Conservation (phyloP, 2,329 filamentous ascomycete genomes). For the Penicillium sp. region DNA sequence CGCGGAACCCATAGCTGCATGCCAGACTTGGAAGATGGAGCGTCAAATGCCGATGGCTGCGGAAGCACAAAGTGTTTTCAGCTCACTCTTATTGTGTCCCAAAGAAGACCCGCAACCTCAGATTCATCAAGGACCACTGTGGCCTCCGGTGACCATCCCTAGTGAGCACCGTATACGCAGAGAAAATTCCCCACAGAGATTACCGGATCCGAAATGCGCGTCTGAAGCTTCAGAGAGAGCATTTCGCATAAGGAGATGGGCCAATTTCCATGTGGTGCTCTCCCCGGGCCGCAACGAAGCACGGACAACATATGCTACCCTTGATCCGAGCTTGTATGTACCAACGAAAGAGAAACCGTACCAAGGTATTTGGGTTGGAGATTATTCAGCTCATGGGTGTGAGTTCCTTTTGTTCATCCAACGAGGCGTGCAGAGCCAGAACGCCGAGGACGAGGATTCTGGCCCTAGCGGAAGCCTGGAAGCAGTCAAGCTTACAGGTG, state of each 20-base stretch:
- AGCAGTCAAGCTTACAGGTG: slow-evolving; percentile 88
- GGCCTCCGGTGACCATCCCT: slow-evolving; percentile 75
- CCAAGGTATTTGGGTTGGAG: slow-evolving; percentile 88
- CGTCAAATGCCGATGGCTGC: slow-evolving; percentile 57
- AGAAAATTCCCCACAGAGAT: slow-evolving; percentile 34
- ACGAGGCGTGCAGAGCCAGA: slow-evolving; percentile 45
- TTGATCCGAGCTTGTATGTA: slow-evolving; percentile 74
- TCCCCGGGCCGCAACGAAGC: slow-evolving; percentile 42
- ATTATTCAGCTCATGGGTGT: slow-evolving; percentile 84
- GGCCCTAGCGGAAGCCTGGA: slow-evolving; percentile 69
- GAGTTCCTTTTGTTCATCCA: slow-evolving; percentile 86
- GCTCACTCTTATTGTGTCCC: slow-evolving; percentile 67
- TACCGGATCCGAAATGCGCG: slow-evolving; percentile 45
- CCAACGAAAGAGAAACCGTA: slow-evolving; percentile 79
- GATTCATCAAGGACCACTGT: slow-evolving; percentile 58
- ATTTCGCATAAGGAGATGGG: slow-evolving; percentile 76
- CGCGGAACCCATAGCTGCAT: slow-evolving; percentile 23
- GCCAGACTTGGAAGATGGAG: slow-evolving; percentile 35
- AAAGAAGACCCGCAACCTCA: slow-evolving; percentile 40
- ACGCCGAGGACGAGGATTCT: slow-evolving; percentile 34
- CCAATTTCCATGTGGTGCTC: slow-evolving; percentile 58
- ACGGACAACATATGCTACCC: slow-evolving; percentile 67
- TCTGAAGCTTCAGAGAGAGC: slow-evolving; percentile 64
- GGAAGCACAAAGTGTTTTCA: slow-evolving; percentile 57
- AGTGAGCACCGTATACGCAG: slow-evolving; percentile 57